These are phyloP conservation scores for Jackrogersella multiformis DNA, from an alignment of 495 filamentous ascomycete genomes.

Conservation along the genomic window DNA sequence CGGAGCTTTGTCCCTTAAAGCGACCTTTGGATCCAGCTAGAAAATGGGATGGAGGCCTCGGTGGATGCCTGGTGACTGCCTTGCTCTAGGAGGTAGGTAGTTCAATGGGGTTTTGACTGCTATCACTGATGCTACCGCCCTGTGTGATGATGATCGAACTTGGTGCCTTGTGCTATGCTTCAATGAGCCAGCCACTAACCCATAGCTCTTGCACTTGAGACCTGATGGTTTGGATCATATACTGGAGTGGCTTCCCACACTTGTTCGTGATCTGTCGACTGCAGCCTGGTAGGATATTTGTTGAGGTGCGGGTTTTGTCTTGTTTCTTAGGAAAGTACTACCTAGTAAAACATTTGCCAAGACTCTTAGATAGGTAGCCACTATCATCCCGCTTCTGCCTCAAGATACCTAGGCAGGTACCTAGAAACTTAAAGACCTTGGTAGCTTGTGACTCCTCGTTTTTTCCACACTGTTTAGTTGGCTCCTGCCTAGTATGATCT, in stretches of 20 bases:
- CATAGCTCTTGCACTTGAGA: not conserved
- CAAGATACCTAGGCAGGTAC: too few relatives aligned
- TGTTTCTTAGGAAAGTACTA: too few relatives aligned
- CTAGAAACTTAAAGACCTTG: not conserved
- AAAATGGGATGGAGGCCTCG: too few relatives aligned
- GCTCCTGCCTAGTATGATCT: not conserved
- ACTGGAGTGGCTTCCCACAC: not conserved
- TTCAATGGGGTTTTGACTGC: not conserved
- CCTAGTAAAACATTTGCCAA: too few relatives aligned
- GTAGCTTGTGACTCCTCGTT: not conserved
- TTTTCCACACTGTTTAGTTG: not conserved
- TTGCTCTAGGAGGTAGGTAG: not conserved
- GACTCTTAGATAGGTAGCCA: too few relatives aligned
- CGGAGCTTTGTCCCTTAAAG: too few relatives aligned
- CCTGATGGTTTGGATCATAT: not conserved
- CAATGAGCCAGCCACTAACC: not conserved
- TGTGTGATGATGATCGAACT: too few relatives aligned
- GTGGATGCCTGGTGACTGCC: not conserved
- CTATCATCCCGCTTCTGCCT: not conserved
- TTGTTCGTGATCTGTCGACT: not conserved
- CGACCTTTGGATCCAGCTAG: not conserved
- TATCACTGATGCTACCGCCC: too few relatives aligned
- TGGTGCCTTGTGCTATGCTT: not conserved
- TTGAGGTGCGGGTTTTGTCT: too few relatives aligned
- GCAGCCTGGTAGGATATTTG: too few relatives aligned